phyloP scores from a whole-genome alignment of 2,329 filamentous ascomycete genomes.

The Botrytis cinerea region DNA sequence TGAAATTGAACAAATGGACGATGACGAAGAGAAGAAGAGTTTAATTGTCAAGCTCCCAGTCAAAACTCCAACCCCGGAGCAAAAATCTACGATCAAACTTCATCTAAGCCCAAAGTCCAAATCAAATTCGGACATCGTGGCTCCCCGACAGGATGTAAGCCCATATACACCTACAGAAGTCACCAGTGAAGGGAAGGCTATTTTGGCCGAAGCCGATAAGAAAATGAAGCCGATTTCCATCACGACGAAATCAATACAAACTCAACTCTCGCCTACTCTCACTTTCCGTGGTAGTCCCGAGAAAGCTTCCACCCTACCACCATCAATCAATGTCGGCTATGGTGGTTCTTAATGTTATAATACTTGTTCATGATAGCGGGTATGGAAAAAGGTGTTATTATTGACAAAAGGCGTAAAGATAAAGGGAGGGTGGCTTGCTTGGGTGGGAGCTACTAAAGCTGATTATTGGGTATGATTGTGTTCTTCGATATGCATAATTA shows the following conservation, averaged over 20 bases:
- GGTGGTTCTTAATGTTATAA: constrained; percentile 27
- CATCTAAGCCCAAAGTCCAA: constrained; percentile 28
- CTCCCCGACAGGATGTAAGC: constrained; percentile 20
- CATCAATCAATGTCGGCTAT: constrained; percentile 35
- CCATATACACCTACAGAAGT: constrained; percentile 17
- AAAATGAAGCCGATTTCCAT: constrained; percentile 26
- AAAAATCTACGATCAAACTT: constrained; percentile 36
- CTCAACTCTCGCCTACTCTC: constrained; percentile 41
- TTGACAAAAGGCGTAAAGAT: constrained; percentile 5
- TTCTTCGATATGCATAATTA: constrained; percentile 1
- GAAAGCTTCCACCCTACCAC: constrained; percentile 47
- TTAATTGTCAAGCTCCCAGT: constrained; percentile 74
- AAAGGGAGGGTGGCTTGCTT: constrained; percentile 15
- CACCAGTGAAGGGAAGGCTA: constrained; percentile 3
- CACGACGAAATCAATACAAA: constrained; percentile 25
- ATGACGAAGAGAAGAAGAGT: constrained; percentile 57
- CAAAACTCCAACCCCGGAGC: constrained; percentile 41
- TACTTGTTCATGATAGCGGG: constrained; percentile 3
- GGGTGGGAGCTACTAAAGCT: constrained; percentile 3
- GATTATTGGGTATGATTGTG: constrained; percentile 9
- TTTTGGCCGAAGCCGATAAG: constrained; percentile 16
- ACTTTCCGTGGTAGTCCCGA: constrained; percentile 65
- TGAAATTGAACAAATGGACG: constrained; percentile 48
- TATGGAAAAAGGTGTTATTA: constrained; percentile 15
- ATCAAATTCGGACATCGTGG: constrained; percentile 8